Base-by-base conservation (phyloP, 495 filamentous ascomycete genomes). In the Platismatia glauca region DNA sequence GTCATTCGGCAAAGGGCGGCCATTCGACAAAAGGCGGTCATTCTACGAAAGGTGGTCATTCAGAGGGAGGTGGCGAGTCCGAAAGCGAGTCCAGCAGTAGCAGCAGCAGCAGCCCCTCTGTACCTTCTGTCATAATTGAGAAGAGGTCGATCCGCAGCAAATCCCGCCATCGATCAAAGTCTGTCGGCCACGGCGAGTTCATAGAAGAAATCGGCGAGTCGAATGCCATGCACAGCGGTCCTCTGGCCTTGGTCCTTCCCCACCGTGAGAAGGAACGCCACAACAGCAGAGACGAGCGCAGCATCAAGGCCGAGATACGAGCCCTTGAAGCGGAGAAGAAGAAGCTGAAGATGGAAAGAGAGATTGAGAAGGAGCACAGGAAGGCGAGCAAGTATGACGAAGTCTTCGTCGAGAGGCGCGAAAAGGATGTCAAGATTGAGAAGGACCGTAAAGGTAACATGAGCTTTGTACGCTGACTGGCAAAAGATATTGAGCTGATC, bases 381-480 rank as follows among this genome's bases (percentile, higher is more conserved):
- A 79, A 84, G 66, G 75, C 85, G 52, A 76, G 83, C 24, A 67
- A 80, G 29, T 77, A 80, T 71, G 70, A 78, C 68, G 77, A 83
- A 77, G 68, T 68, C 67, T 74, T 83, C 57, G 76, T 75, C 66
- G 81, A 82, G 66, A 52, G 70, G 9, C 66, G 68, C 61, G 75
- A 81, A 61, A 78, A 83, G 58, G 72, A 84, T 16, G 68, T 87
- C 27, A 81, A 89, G 68, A 77, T 94, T 66, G 86, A 88, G 75
- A 88, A 85, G 78, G 89, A 95, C 71, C 85, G 85, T 75, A 90
- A 82, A 87, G 89, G 91, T 95, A 91, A 80, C 86, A 79, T 89
- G 79, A 82, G 79, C 75, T 81, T 88, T 74, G 72, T 77, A 67
- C 66, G 72, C 22, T 60, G 24, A 57, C 43, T 33, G 57, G 50